phyloP scores from a whole-genome alignment of 225 moss, liverwort and hornwort species.

The Rhytidiadelphus loreus region DNA sequence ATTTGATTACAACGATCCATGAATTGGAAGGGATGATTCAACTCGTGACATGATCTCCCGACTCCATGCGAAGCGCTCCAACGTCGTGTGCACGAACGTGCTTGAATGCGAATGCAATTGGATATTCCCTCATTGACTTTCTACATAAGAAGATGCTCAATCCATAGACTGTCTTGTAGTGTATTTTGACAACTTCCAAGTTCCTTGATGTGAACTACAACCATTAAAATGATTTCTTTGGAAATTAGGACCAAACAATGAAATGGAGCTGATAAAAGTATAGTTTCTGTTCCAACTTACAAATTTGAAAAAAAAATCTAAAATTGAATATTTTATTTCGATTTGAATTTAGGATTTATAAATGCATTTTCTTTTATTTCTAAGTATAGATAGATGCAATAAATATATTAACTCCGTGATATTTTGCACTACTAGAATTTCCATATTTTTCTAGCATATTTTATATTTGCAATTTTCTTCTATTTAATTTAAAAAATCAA shows the following conservation, averaged over 20 bases:
- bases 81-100: not conserved
- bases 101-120: not conserved
- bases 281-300: rapidly evolving
- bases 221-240: too few relatives aligned
- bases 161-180: not conserved
- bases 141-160: not conserved
- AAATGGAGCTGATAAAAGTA: not conserved
- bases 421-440: not conserved
- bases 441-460: too few relatives aligned
- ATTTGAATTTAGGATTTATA: too few relatives aligned
- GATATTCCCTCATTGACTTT: not conserved
- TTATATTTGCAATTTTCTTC: too few relatives aligned
- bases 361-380: rapidly evolving
- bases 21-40: not conserved
- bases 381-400: not conserved
- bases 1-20: not conserved
- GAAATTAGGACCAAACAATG: not conserved
- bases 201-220: not conserved
- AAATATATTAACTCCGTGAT: not conserved
- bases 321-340: too few relatives aligned
- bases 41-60: not conserved
- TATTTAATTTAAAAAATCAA: too few relatives aligned
- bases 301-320: too few relatives aligned
- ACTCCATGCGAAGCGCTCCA: not conserved
- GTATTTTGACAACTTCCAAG: not conserved